Base-by-base conservation (phyloP, 2,329 filamentous ascomycete genomes). In the Tolypocladium tundrense region DNA sequence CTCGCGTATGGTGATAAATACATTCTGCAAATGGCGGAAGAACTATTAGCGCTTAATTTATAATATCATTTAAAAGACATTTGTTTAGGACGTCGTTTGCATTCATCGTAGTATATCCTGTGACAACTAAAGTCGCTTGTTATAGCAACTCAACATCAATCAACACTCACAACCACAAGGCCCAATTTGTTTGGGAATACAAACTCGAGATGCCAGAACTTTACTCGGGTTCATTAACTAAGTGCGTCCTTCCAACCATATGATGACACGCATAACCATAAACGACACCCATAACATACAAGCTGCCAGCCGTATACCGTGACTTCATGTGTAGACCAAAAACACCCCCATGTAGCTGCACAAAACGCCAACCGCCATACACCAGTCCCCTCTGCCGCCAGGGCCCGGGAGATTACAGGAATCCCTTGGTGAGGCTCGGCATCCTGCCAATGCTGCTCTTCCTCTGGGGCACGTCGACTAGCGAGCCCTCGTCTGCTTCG, bases 351-450 rank as follows among this genome's bases (percentile, higher is more conserved):
- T 8, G 19, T 7, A 21, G 35, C 48, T 35, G 16, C 14, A 21
- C 48, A 33, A 52, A 37, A 52, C 48, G 48, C 48, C 48, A 35
- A 52, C 10, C 48, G 8, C 31, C 31, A 21, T 24, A 14, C n/a
- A 1, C 31, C 48, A 19, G 10, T 16, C 16, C 19, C 10, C 9
- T 33, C 4, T 21, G 31, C 19, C 31, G 9, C 33, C 19, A 21
- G 4, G 9, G 13, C 31, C 33, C 19, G 13, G 4, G 9, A 21
- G 16, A 35, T 66, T 42, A 90, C 72, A 91, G 75, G 68, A 91
- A 91, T n/a, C 88, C 88, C 73, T 91, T 91, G 52, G 85, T 90
- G 70, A 90, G 76, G 71, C 88, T 91, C 58, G 83, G 81, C 65
- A 78, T 77, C 68, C 84, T 79, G 61, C 76, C 79, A 72, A 86